A percentile compares a stretch with the other conserved stretches of the same genome.
phyloP scores from a whole-genome alignment of 257 asterid genomes.

The Ilex asprella region DNA sequence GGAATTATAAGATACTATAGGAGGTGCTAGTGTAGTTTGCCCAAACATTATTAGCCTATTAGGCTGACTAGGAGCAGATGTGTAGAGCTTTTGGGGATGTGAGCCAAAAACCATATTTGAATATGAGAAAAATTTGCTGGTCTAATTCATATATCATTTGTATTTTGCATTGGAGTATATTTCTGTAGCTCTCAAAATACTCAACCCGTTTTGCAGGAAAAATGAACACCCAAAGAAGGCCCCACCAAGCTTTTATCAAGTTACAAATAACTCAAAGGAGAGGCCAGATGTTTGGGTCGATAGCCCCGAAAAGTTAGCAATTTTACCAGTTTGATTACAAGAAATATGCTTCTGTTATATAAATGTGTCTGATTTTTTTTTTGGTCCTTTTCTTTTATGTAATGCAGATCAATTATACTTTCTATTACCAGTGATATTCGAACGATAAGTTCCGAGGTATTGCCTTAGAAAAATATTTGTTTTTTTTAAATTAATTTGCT shows the following conservation, averaged over 20 bases:
- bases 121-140: too few species aligned
- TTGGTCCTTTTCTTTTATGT: conserved; percentile 18
- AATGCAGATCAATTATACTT: conserved; percentile 70
- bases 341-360: neutral
- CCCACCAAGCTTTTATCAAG: conserved; percentile 90
- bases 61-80: too few species aligned
- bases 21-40: too few species aligned
- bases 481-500: neutral
- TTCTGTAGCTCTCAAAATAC: neutral
- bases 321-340: conserved; percentile 7
- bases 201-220: conserved; percentile 44
- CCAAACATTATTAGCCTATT: too few species aligned
- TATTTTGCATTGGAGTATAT: too few species aligned
- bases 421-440: conserved; percentile 97
- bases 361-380: neutral
- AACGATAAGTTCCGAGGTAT: conserved; percentile 92
- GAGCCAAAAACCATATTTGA: too few species aligned
- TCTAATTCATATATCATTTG: too few species aligned
- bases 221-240: conserved; percentile 80
- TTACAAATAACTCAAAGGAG: conserved; percentile 89
- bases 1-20: too few species aligned
- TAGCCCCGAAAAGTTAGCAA: conserved; percentile 85
- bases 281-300: conserved; percentile 99
- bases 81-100: too few species aligned
- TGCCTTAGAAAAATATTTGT: conserved; percentile 1